Evolutionary conservation across 2,329 filamentous ascomycete genomes (phyloP).

Genomic region (Scedosporium apiospermum): DNA sequence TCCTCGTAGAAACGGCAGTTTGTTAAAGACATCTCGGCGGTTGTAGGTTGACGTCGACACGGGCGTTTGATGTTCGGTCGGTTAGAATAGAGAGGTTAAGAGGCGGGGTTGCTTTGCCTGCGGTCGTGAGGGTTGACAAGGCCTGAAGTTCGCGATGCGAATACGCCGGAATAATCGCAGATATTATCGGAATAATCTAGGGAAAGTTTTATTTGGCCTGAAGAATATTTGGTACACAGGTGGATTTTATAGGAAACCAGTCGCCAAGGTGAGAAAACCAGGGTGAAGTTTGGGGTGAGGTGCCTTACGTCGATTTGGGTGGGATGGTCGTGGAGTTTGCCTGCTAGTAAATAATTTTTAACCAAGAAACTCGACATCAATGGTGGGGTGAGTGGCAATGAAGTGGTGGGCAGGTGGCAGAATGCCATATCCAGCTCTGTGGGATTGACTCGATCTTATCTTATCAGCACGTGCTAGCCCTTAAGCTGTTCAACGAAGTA

Average conservation of each 20-base stretch:
- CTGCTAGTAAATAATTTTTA: conserved; percentile 5
- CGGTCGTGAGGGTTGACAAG: background rate
- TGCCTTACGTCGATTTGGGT: conserved; percentile 3
- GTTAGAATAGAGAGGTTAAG: background rate
- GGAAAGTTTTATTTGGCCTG: background rate
- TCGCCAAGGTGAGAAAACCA: background rate
- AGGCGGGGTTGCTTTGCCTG: background rate
- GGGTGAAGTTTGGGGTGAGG: background rate
- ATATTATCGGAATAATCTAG: background rate
- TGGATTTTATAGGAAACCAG: background rate
- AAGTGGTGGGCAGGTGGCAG: background rate
- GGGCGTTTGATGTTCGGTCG: background rate
- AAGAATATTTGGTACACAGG: background rate
- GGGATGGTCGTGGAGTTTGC: background rate
- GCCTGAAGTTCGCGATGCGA: background rate
- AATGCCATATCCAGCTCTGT: background rate
- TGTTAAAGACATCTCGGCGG: conserved; percentile 76
- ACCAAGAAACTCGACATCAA: background rate
- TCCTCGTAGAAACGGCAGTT: conserved; percentile 98
- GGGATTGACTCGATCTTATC: background rate
- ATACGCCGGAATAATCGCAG: background rate
- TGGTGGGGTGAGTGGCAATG: conserved; percentile 8
- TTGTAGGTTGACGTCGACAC: background rate
- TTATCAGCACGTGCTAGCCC: conserved; percentile 5
- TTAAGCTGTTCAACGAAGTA: background rate